Conservation (phyloP, 208 protist species). For the Trichomonas vaginalis region DNA sequence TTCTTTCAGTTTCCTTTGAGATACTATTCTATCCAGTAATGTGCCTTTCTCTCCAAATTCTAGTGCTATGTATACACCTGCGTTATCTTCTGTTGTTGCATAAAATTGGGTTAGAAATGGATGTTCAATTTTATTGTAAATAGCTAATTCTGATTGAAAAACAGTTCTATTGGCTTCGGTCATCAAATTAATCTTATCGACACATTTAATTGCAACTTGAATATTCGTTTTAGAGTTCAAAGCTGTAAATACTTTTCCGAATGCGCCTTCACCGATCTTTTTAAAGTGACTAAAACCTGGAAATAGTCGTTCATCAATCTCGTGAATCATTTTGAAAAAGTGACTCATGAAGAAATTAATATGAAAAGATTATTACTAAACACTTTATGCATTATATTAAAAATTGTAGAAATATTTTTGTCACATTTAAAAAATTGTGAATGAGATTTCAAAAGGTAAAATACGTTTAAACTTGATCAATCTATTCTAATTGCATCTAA, state of each 20-base stretch:
- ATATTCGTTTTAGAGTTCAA: neutral
- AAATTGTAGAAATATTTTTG: too few relatives aligned
- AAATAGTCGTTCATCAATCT: neutral
- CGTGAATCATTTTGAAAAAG: neutral
- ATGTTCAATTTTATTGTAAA: neutral
- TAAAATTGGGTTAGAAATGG: neutral
- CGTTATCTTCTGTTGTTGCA: neutral
- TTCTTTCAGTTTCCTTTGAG: neutral
- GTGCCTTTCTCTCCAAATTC: neutral
- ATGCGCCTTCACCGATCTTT: neutral
- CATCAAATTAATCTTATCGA: neutral
- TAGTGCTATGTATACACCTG: neutral
- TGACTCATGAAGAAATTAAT: too few relatives aligned
- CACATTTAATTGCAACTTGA: neutral
- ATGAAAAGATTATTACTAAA: too few relatives aligned
- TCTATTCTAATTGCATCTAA: too few relatives aligned
- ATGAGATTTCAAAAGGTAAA: too few relatives aligned
- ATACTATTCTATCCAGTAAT: neutral
- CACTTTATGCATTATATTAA: too few relatives aligned
- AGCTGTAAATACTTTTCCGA: neutral
- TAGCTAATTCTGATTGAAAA: neutral
- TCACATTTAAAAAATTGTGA: too few relatives aligned
- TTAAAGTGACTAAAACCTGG: neutral
- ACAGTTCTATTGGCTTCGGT: neutral
- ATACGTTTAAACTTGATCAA: too few relatives aligned